These are phyloP conservation scores for Streptanthus diversifolius DNA, from an alignment of 345 rosid genomes.

Conservation along the genomic window DNA sequence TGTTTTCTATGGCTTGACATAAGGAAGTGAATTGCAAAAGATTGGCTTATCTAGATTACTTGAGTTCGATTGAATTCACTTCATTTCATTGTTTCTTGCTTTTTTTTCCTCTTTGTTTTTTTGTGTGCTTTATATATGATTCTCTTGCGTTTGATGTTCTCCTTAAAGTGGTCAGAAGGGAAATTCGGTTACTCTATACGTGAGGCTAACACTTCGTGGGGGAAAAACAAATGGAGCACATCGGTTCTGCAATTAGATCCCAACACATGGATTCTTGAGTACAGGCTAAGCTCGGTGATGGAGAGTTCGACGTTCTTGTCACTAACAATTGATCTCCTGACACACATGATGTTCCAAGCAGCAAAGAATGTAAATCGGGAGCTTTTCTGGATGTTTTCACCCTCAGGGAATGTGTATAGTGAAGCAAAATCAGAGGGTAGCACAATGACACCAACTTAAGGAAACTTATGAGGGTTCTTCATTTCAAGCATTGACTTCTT, in stretches of 20 bases:
- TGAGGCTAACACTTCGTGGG: constrained; percentile 56
- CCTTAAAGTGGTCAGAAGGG: constrained; percentile 67
- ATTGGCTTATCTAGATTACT: not conserved
- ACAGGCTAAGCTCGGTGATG: constrained; percentile 43
- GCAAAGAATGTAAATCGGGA: constrained; percentile 26
- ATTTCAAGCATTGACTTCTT: constrained; percentile 14
- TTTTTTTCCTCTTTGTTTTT: not conserved
- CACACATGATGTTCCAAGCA: constrained; percentile 26
- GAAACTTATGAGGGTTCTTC: not conserved
- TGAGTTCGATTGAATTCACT: not conserved
- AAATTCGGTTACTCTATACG: constrained; percentile 41
- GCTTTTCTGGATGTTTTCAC: constrained; percentile 20
- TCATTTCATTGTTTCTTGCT: not conserved
- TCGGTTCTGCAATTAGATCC: constrained; percentile 68
- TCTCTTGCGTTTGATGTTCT: constrained; percentile 13
- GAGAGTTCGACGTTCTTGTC: constrained; percentile 49
- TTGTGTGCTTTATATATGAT: too few relatives aligned
- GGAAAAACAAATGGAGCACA: constrained; percentile 47
- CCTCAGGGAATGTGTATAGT: constrained; percentile 16
- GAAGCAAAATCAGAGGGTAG: constrained; percentile 11
- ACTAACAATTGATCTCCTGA: constrained; percentile 45
- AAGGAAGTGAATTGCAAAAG: not conserved
- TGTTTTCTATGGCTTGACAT: not conserved
- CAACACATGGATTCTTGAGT: constrained; percentile 78
- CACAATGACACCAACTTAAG: constrained; percentile 37